Evolutionary conservation across 108 stramenopile genomes (phyloP).

Genomic region (Pseudonitzschia multiseries): DNA sequence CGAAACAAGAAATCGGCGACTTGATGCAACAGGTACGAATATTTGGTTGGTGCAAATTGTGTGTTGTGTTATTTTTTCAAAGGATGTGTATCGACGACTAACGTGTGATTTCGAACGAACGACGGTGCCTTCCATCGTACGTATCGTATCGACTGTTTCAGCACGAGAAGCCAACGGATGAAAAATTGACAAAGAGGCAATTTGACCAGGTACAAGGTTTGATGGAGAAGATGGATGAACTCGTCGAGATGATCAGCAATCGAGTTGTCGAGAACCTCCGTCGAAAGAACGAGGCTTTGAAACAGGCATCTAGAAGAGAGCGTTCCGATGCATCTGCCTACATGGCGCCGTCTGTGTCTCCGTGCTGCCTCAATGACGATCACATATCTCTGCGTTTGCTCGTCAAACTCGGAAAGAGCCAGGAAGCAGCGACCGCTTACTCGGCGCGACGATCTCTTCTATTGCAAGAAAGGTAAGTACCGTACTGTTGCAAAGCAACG

Average conservation of each 20-base stretch:
- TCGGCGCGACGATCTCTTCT: constrained; percentile 72
- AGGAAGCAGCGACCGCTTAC: constrained; percentile 82
- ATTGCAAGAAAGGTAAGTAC: constrained; percentile 67
- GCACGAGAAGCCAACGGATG: constrained; percentile 44
- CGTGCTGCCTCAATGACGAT: constrained; percentile 77
- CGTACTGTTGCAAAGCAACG: not conserved
- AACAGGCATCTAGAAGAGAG: constrained; percentile 76
- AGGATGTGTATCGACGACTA: not conserved
- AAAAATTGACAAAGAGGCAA: constrained; percentile 63
- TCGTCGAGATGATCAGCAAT: constrained; percentile 63
- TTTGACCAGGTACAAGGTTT: constrained; percentile 47
- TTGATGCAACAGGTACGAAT: constrained; percentile 51
- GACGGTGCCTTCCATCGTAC: constrained; percentile 16
- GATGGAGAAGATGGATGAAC: constrained; percentile 44
- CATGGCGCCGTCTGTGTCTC: constrained; percentile 71
- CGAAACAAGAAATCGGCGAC: constrained; percentile 65
- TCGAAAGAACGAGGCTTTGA: constrained; percentile 83
- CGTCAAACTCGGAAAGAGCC: constrained; percentile 72
- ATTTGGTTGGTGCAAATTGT: not conserved
- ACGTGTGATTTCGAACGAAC: constrained; percentile 18
- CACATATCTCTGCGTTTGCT: constrained; percentile 65
- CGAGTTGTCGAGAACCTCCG: constrained; percentile 75
- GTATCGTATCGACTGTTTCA: constrained; percentile 8
- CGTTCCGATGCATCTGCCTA: constrained; percentile 64
- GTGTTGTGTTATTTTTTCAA: not conserved